Evolutionary conservation across 805 yeast species (phyloP).

Genomic region (Candida easanensis): DNA sequence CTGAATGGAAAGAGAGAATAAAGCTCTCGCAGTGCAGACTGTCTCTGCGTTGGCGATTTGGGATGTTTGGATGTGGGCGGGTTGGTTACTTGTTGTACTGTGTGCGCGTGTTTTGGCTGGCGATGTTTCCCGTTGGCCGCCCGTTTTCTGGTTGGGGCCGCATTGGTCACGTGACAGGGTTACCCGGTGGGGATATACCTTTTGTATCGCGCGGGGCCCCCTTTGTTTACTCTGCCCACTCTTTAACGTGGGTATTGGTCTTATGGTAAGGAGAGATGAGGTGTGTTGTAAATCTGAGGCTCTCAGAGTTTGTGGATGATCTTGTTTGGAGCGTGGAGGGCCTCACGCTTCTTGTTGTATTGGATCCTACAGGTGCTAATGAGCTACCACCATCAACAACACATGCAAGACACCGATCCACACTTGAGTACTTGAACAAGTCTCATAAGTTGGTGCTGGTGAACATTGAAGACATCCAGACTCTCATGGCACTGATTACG

Average conservation of each 20-base stretch:
- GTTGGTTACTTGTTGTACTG: too few species aligned
- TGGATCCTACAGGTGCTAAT: conserved; percentile 4
- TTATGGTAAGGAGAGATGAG: not conserved
- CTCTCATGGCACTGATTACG: conserved; percentile 7
- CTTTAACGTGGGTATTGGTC: too few species aligned
- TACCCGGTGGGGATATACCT: too few species aligned
- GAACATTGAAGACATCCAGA: not conserved
- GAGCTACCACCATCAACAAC: conserved; percentile 8
- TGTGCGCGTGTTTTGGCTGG: conserved; percentile 6
- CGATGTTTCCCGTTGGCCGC: conserved; percentile 1
- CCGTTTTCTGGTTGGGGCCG: not conserved
- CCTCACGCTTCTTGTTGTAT: conserved; percentile 4
- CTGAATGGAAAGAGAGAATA: too few species aligned
- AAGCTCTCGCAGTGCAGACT: too few species aligned
- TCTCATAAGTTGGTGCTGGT: conserved; percentile 5
- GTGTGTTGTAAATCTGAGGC: not conserved
- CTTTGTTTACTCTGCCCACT: too few species aligned
- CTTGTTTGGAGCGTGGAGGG: not conserved
- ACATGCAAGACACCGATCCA: conserved; percentile 11
- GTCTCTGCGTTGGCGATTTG: too few species aligned
- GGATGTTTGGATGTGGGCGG: too few species aligned
- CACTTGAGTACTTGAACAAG: conserved; percentile 8
- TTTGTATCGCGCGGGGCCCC: too few species aligned
- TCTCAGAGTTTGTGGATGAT: conserved; percentile 3
- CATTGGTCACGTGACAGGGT: not conserved